Percentiles rank a stretch among this genome's conserved stretches.
Evolutionary conservation across 2,329 filamentous ascomycete genomes (phyloP).

Genomic region (Amauroascus niger): DNA sequence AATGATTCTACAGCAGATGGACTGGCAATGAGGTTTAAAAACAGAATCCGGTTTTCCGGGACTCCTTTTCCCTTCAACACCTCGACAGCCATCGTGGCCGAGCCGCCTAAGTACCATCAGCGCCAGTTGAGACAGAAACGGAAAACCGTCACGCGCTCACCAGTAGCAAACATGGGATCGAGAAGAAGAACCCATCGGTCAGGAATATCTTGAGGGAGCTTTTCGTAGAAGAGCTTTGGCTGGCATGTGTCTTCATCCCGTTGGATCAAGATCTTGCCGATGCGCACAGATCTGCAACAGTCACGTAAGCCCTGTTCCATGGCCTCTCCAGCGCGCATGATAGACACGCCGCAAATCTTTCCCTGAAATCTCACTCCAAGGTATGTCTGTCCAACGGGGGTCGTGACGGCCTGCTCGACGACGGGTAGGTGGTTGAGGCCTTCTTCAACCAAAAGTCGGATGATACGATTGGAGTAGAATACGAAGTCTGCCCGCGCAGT

Average conservation of each 20-base stretch:
- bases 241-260: constrained; percentile 87
- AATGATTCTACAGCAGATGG: constrained; percentile 86
- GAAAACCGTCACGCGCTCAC: constrained; percentile 40
- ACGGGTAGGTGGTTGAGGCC: constrained; percentile 93
- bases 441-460: constrained; percentile 90
- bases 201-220: constrained; percentile 86
- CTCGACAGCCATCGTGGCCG: constrained; percentile 92
- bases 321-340: constrained; percentile 94
- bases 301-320: constrained; percentile 97
- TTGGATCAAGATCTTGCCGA: constrained; percentile 97
- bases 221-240: constrained; percentile 95
- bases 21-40: constrained; percentile 95
- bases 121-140: background rate
- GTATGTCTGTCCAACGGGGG: constrained; percentile 80
- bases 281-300: constrained; percentile 94
- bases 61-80: constrained; percentile 84
- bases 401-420: constrained; percentile 77
- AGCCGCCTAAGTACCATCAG: constrained; percentile 55
- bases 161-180: constrained; percentile 98
- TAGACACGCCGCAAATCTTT: constrained; percentile 96
- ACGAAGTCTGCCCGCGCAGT: constrained; percentile 94
- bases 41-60: constrained; percentile 87
- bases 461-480: constrained; percentile 98
- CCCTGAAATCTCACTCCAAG: constrained; percentile 90
- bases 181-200: constrained; percentile 86